Percentiles rank a stretch among this genome's conserved stretches.
Conservation (phyloP, 495 filamentous ascomycete species). For the Neurospora sp. region DNA sequence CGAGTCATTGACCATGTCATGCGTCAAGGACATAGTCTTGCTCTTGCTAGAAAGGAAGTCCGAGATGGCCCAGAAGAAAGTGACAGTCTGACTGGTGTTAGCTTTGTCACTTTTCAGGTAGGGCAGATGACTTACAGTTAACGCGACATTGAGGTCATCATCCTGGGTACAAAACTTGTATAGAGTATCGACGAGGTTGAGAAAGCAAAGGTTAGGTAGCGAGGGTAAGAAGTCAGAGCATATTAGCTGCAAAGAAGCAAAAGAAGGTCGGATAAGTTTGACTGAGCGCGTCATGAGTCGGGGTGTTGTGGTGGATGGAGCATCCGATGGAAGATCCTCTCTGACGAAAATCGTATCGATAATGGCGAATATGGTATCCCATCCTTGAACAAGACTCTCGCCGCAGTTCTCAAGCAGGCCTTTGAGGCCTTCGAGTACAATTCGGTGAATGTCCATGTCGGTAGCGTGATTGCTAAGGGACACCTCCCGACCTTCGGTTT, state of each 20-base stretch:
- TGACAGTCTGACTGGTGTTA: slow-evolving; percentile 54
- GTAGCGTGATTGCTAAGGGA: slow-evolving; percentile 45
- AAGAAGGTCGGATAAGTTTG: slow-evolving; percentile 71
- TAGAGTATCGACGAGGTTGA: slow-evolving; percentile 79
- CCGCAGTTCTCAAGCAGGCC: slow-evolving; percentile 81
- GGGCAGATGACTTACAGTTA: slow-evolving; percentile 50
- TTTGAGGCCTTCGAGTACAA: slow-evolving; percentile 70
- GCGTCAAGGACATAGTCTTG: slow-evolving; percentile 35
- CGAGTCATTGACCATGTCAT: slow-evolving; percentile 39
- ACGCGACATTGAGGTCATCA: slow-evolving; percentile 89
- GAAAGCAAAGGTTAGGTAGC: slow-evolving; percentile 66
- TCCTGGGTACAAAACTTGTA: slow-evolving; percentile 77
- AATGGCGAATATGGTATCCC: slow-evolving; percentile 76
- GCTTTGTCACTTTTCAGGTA: neutral
- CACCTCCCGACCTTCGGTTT: slow-evolving; percentile 31
- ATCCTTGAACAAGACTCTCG: slow-evolving; percentile 69
- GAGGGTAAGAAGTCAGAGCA: slow-evolving; percentile 86
- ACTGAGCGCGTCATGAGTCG: slow-evolving; percentile 49
- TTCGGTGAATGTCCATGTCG: slow-evolving; percentile 74
- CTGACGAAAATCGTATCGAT: slow-evolving; percentile 71
- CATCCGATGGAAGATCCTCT: slow-evolving; percentile 17
- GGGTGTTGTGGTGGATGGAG: slow-evolving; percentile 8
- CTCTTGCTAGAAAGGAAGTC: slow-evolving; percentile 59
- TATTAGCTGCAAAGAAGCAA: slow-evolving; percentile 80
- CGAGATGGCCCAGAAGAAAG: slow-evolving; percentile 90